Percentiles rank a stretch among this genome's conserved stretches.
Evolutionary conservation across 768 basidiomycete genomes (phyloP).

Genomic region (Lyophyllum atratum): DNA sequence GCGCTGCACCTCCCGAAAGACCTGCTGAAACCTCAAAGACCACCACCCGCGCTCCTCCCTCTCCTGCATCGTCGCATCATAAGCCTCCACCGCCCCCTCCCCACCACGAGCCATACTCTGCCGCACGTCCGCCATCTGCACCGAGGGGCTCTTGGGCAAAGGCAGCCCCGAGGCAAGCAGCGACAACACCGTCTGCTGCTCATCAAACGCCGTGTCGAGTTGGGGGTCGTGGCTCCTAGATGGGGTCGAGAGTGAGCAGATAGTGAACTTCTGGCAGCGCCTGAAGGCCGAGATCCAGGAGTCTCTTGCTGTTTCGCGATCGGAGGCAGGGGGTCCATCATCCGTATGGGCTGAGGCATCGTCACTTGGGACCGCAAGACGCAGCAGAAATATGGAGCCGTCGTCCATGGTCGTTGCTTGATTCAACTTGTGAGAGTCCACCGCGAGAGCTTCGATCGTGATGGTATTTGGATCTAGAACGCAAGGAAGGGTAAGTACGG

Average conservation of each 20-base stretch:
- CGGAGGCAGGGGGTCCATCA: background rate
- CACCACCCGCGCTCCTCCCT: conserved; percentile 77
- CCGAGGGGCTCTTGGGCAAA: conserved; percentile 73
- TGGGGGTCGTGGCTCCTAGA: conserved; percentile 19
- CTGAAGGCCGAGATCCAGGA: conserved; percentile 57
- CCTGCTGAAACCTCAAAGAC: conserved; percentile 60
- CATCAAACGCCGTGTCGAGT: conserved; percentile 29
- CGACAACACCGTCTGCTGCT: conserved; percentile 34
- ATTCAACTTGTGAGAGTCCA: conserved; percentile 40
- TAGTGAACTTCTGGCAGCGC: conserved; percentile 50
- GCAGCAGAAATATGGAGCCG: conserved; percentile 33
- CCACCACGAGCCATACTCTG: background rate
- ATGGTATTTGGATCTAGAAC: conserved; percentile 33
- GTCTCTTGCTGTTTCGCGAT: background rate
- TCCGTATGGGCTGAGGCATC: conserved; percentile 5
- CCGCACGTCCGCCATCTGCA: conserved; percentile 42
- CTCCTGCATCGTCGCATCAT: conserved; percentile 41
- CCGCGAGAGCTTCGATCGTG: conserved; percentile 52
- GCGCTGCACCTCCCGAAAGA: conserved; percentile 48
- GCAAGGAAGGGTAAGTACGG: background rate
- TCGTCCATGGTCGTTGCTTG: conserved; percentile 34
- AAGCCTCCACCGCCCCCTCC: conserved; percentile 6
- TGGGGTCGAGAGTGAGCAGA: conserved; percentile 36
- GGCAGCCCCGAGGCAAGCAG: conserved; percentile 50
- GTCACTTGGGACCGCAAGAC: conserved; percentile 27